A percentile compares a stretch with the other conserved stretches of the same genome.
phyloP scores from a whole-genome alignment of 2,329 filamentous ascomycete species.

The Exserohilum rostratum region DNA sequence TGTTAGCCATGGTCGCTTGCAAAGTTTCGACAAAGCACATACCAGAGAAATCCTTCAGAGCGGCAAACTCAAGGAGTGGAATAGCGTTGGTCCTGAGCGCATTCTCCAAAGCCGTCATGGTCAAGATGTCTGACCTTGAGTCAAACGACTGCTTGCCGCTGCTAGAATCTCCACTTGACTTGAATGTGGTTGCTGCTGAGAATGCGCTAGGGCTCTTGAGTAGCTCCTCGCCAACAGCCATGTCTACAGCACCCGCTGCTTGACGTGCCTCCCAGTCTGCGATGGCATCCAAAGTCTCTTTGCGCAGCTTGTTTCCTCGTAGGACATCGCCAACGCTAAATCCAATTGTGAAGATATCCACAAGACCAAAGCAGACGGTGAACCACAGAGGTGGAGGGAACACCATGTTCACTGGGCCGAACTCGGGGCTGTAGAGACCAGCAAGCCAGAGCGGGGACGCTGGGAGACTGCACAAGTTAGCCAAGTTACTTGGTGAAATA shows the following conservation, averaged over 20 bases:
- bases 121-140: constrained; percentile 41
- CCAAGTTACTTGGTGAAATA: background rate
- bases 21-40: background rate
- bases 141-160: constrained; percentile 28
- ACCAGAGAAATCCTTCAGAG: constrained; percentile 40
- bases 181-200: constrained; percentile 29
- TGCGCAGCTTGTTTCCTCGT: constrained; percentile 32
- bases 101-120: constrained; percentile 43
- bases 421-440: constrained; percentile 40
- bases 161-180: constrained; percentile 13
- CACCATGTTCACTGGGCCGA: constrained; percentile 31
- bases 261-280: constrained; percentile 42
- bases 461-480: constrained; percentile 32
- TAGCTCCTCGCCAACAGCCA: constrained; percentile 7
- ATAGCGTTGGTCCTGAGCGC: constrained; percentile 38
- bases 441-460: constrained; percentile 44
- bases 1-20: background rate
- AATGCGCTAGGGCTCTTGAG: constrained; percentile 21
- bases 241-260: constrained; percentile 13
- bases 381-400: constrained; percentile 41
- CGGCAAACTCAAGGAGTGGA: constrained; percentile 42
- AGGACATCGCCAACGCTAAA: constrained; percentile 41
- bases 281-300: constrained; percentile 44
- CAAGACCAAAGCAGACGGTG: constrained; percentile 39
- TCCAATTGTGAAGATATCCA: constrained; percentile 39